Evolutionary conservation across 805 yeast genomes (phyloP), one percentile per base, ranked within the genome.

Genomic region (Lipomyces spencermartinsiae): DNA sequence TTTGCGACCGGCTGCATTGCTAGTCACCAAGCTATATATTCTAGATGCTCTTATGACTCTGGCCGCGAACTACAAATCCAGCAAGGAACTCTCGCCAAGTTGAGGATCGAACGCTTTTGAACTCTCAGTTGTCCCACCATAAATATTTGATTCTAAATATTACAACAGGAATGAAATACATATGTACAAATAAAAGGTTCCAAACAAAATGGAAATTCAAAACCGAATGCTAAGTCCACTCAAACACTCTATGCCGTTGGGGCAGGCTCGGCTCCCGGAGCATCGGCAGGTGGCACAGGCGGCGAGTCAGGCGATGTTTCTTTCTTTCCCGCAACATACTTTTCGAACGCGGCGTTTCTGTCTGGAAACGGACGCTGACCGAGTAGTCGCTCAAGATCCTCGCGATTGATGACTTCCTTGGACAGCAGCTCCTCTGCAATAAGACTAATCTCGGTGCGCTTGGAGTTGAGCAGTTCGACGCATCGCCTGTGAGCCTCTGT

Each of bases 361-460:
- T 93, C 97, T 33, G 91, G 89, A 84, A 90, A 95, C 12, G 97
- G 97, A 70, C 99, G 85, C 77, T 90, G 90, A 12, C 99, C 99
- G 59, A 95, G 80, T 63, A 95, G 78, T 63, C 91, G 84, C 67
- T 93, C 88, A 96, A 95, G 92, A 76, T 95, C 99, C 74, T 92
- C 96, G 78, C 99, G 87, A 3, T 97, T 92, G 34, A 95, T 84
- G 16, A 92, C 97, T 79, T 95, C 99, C 78, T 94, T 93, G 64
- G 84, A 80, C 75, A 94, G 84, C 70, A 95, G 83, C 74, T 92
- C 92, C 77, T 93, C 89, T 0, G 99, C 99, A 54, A 96, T 93
- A 70, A 86, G 82, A 71, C 88, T 93, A 51, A 95, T 92, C 68
- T 90, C 95, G 4, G 82, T 84, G n/a, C 87, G 76, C 76, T 90